Evolutionary conservation across 2,329 filamentous ascomycete species (phyloP).

Genomic region (Claviceps lovelessii): DNA sequence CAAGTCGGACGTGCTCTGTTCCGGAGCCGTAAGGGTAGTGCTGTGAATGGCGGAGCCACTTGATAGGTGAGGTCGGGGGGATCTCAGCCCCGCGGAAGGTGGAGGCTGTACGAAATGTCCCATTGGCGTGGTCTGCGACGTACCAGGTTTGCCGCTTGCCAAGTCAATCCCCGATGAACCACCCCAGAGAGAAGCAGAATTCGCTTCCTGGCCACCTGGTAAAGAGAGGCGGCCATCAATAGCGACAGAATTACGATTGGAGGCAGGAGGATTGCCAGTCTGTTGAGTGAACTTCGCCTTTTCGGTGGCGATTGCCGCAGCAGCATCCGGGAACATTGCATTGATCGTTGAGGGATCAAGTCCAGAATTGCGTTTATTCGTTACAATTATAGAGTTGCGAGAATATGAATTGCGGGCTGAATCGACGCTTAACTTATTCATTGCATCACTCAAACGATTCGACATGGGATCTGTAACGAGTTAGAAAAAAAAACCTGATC

Average conservation of each 20-base stretch:
- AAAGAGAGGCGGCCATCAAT: slow-evolving; percentile 66
- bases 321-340: slow-evolving; percentile 97
- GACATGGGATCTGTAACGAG: slow-evolving; percentile 72
- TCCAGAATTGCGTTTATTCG: slow-evolving; percentile 84
- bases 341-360: slow-evolving; percentile 89
- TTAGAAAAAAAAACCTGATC: slow-evolving; percentile 10
- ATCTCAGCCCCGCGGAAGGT: slow-evolving; percentile 59
- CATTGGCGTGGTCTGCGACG: slow-evolving; percentile 63
- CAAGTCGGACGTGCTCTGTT: slow-evolving; percentile 55
- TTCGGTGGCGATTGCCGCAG: slow-evolving; percentile 94
- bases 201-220: slow-evolving; percentile 34
- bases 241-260: slow-evolving; percentile 80
- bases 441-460: slow-evolving; percentile 85
- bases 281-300: slow-evolving; percentile 96
- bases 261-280: slow-evolving; percentile 76
- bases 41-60: slow-evolving; percentile 62
- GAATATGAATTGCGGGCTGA: slow-evolving; percentile 74
- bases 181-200: slow-evolving; percentile 61
- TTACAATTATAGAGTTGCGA: slow-evolving; percentile 57
- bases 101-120: slow-evolving; percentile 85
- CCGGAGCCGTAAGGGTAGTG: slow-evolving; percentile 60
- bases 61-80: slow-evolving; percentile 57
- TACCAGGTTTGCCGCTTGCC: slow-evolving; percentile 55
- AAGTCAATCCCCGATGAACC: slow-evolving; percentile 33
- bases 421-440: slow-evolving; percentile 86